Evolutionary conservation across 2,329 filamentous ascomycete genomes (phyloP), one percentile per base, ranked within the genome.

Genomic region (Metarhizium brunneum): DNA sequence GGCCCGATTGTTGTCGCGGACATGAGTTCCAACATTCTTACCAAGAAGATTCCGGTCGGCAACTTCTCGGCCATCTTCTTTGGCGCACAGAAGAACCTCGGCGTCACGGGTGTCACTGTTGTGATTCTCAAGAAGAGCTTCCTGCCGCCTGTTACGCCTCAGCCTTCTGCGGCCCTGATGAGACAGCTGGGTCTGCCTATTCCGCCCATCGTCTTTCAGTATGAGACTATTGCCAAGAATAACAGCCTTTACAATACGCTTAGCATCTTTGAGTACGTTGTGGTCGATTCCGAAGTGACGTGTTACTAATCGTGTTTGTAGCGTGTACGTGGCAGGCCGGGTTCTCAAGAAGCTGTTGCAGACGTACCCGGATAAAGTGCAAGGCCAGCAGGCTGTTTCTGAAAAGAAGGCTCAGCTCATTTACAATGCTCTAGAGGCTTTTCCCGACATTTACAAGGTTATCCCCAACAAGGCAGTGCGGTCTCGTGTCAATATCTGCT

Each of bases 221-320:
- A 92, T 67, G 86, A 90, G 59, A 90, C 83, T 0, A 87, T 94
- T 61, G 86, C 88, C 45, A 95, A 95, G 78, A 95, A 95, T 75
- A 94, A 95, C 75, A 94, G 88, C 63, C 79, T 97, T 32, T 97
- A 97, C 76, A 97, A 97, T 73, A 97, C 92, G 0, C 76, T 97
- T 11, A 92, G 90, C 65, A 95, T 97, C 65, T 96, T 97, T 65
- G 92, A 83, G 82, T 84, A 69, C 66, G 80, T 72, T 3, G 1
- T 38, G 2, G n/a, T 30, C 25, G 13, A 3, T 53, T 7, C 29
- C 2, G 0, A 16, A 32, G 1, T 8, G 7, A 25, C 25, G 3
- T 14, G 14, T 49, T 55, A 38, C 61, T 63, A 48, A 63, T 13
- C 16, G 13, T 5, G 5, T 50, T 18, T 25, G 47, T 54, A 83